Evolutionary conservation across 495 filamentous ascomycete species (phyloP), one percentile per base, ranked within the genome.

Genomic region (Neurospora africana): DNA sequence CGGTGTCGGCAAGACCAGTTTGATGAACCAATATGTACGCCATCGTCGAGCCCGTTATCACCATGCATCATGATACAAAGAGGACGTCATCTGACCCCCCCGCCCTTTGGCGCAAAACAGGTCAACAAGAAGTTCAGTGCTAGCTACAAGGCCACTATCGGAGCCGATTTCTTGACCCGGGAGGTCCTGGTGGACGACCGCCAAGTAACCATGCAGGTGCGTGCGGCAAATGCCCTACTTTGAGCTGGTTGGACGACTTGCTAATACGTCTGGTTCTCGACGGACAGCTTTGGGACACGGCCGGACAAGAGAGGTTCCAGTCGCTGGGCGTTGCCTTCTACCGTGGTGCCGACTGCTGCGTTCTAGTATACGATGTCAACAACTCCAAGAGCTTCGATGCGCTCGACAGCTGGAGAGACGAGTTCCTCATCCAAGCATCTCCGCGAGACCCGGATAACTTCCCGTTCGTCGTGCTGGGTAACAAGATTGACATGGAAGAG

Each of bases 21-120:
- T 99, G 87, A 98, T 99, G 95, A 99, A 98, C 84, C 95, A 99
- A 98, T 99, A 98, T 91, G 95, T 98, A 89, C 78, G 92, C 86
- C 73, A 53, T 33, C 27, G 27, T 65, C 53, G 53, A 65, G 23
- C 53, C 27, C 72, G 67, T 73, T 38, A 15, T 38, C 35, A 39
- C 30, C 38, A 23, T 23, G 44, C 70, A 38, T 53, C 74, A 15
- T 39, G 33, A 27, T 23, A 53, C 21, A 30, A n/a, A 30, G 35
- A 43, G 21, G 11, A 43, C 38, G 69, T 33, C 21, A 41, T 67
- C 76, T 76, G 70, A 73, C 70, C 17, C 40, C 17, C 40, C 21
- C 15, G 67, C 23, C 33, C 27, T 10, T 27, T 53, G 41, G 39
- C 53, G 41, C 21, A 72, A 8, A 68, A 68, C 74, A 98, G 95